Conservation (phyloP, 805 yeast genomes). For the Zygosaccharomyces gambellarensis region DNA sequence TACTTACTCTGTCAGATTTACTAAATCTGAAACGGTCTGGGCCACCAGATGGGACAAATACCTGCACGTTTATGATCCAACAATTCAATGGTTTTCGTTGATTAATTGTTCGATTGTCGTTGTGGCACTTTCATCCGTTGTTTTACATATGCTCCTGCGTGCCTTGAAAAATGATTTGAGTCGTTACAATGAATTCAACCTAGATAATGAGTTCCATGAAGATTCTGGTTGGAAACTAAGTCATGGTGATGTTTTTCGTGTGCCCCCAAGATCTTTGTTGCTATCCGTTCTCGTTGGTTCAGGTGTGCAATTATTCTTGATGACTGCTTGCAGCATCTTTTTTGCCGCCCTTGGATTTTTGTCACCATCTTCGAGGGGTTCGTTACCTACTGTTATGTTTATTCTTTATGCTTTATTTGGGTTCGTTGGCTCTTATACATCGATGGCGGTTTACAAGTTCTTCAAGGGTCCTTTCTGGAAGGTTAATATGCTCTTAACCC, state of each 20-base stretch:
- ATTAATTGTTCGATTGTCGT: slow-evolving; percentile 82
- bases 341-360: slow-evolving; percentile 86
- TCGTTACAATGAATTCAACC: slow-evolving; percentile 81
- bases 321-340: slow-evolving; percentile 64
- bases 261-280: slow-evolving; percentile 66
- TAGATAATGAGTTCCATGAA: slow-evolving; percentile 82
- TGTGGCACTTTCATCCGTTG: slow-evolving; percentile 65
- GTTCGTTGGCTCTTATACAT: slow-evolving; percentile 77
- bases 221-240: slow-evolving; percentile 97
- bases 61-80: slow-evolving; percentile 84
- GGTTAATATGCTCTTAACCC: slow-evolving; percentile 75
- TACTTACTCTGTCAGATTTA: slow-evolving; percentile 79
- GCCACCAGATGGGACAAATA: slow-evolving; percentile 99
- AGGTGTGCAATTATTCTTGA: slow-evolving; percentile 77
- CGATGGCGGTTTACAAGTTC: slow-evolving; percentile 78
- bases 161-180: slow-evolving; percentile 82
- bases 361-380: slow-evolving; percentile 93
- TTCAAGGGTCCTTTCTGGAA: slow-evolving; percentile 94
- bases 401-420: slow-evolving; percentile 78
- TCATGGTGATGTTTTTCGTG: slow-evolving; percentile 91
- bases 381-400: slow-evolving; percentile 85
- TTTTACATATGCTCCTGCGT: slow-evolving; percentile 70
- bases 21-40: slow-evolving; percentile 73
- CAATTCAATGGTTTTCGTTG: slow-evolving; percentile 93
- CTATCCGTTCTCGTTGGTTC: slow-evolving; percentile 82